A percentile compares a stretch with the other conserved stretches of the same genome.
These are phyloP conservation scores for Trichoderma gamsii DNA, from an alignment of 495 filamentous ascomycete species.

Conservation along the genomic window DNA sequence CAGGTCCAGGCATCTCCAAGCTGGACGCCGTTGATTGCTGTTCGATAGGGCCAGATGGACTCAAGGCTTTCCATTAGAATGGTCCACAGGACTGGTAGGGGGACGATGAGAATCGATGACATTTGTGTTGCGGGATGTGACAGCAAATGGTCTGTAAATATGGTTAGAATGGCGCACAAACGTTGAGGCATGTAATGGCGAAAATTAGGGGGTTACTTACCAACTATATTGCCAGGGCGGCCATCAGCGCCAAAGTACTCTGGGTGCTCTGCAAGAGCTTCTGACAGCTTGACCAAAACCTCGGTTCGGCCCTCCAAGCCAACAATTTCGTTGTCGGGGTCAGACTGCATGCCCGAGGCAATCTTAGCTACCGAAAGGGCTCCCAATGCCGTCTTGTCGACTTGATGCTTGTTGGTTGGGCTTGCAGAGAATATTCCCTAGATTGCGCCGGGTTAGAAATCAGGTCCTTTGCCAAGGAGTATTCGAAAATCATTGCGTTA, in stretches of 20 bases:
- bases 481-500: too few species aligned
- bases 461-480: not conserved
- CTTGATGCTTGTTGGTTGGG: slow-evolving; percentile 72
- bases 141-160: slow-evolving; percentile 73
- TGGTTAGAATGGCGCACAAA: not conserved
- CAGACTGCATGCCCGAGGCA: slow-evolving; percentile 76
- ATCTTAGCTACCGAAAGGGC: slow-evolving; percentile 68
- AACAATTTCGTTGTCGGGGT: slow-evolving; percentile 71
- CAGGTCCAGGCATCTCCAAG: slow-evolving; percentile 96
- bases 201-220: slow-evolving; percentile 42
- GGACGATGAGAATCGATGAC: slow-evolving; percentile 78
- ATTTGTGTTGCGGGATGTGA: slow-evolving; percentile 82
- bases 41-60: slow-evolving; percentile 85
- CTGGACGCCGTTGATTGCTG: slow-evolving; percentile 78
- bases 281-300: slow-evolving; percentile 67
- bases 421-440: slow-evolving; percentile 85
- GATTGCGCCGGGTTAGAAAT: not conserved
- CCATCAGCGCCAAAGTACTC: slow-evolving; percentile 81
- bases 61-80: slow-evolving; percentile 82
- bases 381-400: slow-evolving; percentile 76
- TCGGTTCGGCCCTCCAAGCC: slow-evolving; percentile 83
- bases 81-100: slow-evolving; percentile 86
- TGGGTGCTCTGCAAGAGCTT: slow-evolving; percentile 66
- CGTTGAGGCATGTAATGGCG: not conserved
- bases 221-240: slow-evolving; percentile 90